phyloP scores from a whole-genome alignment of 306 rosid species.

The Bauhinia variegata region DNA sequence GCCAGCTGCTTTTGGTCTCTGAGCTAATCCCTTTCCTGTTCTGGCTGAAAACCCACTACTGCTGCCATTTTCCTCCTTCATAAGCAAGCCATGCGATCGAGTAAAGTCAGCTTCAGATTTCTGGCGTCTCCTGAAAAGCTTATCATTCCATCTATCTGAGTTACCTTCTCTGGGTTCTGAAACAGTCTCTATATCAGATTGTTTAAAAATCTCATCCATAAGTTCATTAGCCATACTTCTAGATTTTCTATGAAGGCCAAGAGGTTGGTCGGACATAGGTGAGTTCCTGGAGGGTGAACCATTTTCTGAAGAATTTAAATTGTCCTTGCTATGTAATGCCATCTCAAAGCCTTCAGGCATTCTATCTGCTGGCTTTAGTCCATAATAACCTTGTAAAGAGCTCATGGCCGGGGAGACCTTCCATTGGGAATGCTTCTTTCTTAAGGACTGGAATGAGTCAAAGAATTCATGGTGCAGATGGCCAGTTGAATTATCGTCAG shows the following conservation, averaged over 20 bases:
- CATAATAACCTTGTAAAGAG: slow-evolving; percentile 80
- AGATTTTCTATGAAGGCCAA: slow-evolving; percentile 57
- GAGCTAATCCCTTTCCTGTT: slow-evolving; percentile 72
- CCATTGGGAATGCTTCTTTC: slow-evolving; percentile 47
- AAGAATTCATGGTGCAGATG: slow-evolving; percentile 47
- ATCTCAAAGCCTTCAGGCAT: slow-evolving; percentile 45
- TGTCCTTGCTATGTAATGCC: slow-evolving; percentile 39
- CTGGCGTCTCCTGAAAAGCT: slow-evolving; percentile 60
- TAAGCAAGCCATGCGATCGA: slow-evolving; percentile 57
- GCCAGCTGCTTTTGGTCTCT: slow-evolving; percentile 59
- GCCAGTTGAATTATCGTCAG: slow-evolving; percentile 41
- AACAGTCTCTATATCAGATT: slow-evolving; percentile 21
- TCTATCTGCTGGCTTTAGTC: slow-evolving; percentile 55
- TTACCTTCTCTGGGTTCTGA: slow-evolving; percentile 45
- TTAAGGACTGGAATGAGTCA: slow-evolving; percentile 64
- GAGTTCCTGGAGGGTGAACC: slow-evolving; percentile 29
- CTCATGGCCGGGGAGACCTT: slow-evolving; percentile 72
- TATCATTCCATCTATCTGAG: slow-evolving; percentile 52
- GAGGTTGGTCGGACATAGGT: slow-evolving; percentile 23
- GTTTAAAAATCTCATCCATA: slow-evolving; percentile 59
- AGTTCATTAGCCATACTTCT: slow-evolving; percentile 61
- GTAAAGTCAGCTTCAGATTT: slow-evolving; percentile 71
- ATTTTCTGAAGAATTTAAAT: slow-evolving; percentile 50
- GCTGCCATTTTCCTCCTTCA: slow-evolving; percentile 63
- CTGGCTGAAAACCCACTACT: slow-evolving; percentile 56